Evolutionary conservation across 306 rosid species (phyloP).

Genomic region (Cicer cuneatum): DNA sequence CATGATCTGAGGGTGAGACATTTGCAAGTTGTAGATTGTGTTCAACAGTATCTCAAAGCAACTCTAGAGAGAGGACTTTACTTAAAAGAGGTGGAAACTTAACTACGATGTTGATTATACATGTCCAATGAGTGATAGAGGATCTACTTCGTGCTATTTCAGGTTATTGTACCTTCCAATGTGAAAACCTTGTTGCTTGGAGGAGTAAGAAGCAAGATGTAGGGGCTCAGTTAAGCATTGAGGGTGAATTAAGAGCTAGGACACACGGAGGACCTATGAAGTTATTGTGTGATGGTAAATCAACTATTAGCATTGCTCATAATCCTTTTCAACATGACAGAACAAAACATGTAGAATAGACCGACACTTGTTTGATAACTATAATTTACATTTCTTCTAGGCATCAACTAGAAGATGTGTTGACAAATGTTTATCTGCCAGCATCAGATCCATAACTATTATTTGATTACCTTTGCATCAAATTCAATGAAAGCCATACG

Average conservation of each 20-base stretch:
- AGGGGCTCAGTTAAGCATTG: neutral
- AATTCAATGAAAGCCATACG: slow-evolving; percentile 73
- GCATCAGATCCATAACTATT: slow-evolving; percentile 16
- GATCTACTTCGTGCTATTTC: neutral
- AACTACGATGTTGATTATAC: neutral
- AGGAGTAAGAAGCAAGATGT: neutral
- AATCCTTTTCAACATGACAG: too few species aligned
- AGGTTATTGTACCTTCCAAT: neutral
- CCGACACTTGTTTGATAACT: too few species aligned
- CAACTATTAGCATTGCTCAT: too few species aligned
- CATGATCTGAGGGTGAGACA: too few species aligned
- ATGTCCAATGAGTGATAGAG: neutral
- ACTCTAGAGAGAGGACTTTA: neutral
- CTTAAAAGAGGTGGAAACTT: neutral
- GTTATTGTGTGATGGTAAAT: too few species aligned
- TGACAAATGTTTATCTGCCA: slow-evolving; percentile 1
- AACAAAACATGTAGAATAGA: too few species aligned
- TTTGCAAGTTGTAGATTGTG: neutral
- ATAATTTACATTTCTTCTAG: too few species aligned
- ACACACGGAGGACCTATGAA: too few species aligned
- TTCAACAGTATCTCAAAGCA: neutral
- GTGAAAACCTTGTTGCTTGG: neutral
- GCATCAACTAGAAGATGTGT: too few species aligned
- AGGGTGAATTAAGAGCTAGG: too few species aligned
- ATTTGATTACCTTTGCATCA: slow-evolving; percentile 76